phyloP scores from a whole-genome alignment of 768 basidiomycete species.

The Mycena epipterygia region DNA sequence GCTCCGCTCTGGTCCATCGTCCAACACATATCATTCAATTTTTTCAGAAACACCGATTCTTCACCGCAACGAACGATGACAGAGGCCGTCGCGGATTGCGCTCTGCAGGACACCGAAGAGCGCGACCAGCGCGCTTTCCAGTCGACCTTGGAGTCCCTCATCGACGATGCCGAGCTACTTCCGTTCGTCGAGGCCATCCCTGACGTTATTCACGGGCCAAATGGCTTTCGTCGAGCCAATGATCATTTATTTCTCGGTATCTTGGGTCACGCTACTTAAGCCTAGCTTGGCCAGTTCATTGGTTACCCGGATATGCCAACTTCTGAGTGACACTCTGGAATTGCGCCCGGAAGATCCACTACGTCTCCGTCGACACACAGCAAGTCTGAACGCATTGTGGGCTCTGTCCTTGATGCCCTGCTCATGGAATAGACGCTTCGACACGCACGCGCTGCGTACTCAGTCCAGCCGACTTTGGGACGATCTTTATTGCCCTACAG shows the following conservation, averaged over 20 bases:
- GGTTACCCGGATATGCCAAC: conserved; percentile 5
- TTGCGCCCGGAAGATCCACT: conserved; percentile 12
- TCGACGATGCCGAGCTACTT: conserved; percentile 8
- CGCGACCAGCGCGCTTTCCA: conserved; percentile 18
- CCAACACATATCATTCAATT: neutral
- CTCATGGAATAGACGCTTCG: neutral
- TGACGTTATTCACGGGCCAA: conserved; percentile 1
- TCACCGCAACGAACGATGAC: neutral
- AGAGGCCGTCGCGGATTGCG: neutral
- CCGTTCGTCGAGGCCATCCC: conserved; percentile 19
- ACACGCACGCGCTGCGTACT: neutral
- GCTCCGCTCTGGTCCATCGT: conserved; percentile 3
- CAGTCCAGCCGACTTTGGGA: no score
- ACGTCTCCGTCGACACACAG: neutral
- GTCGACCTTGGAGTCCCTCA: conserved; percentile 19
- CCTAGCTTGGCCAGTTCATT: conserved; percentile 19
- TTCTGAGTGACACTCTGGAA: neutral
- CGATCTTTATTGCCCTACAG: neutral
- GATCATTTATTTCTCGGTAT: neutral
- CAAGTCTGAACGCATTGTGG: conserved; percentile 15
- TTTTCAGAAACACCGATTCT: neutral
- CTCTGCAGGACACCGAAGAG: neutral
- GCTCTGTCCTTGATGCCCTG: conserved; percentile 10
- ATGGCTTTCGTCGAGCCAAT: neutral
- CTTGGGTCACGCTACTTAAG: conserved; percentile 4